These are phyloP conservation scores for Leccinum subgranulosum DNA, from an alignment of 768 basidiomycete genomes.

Conservation along the genomic window DNA sequence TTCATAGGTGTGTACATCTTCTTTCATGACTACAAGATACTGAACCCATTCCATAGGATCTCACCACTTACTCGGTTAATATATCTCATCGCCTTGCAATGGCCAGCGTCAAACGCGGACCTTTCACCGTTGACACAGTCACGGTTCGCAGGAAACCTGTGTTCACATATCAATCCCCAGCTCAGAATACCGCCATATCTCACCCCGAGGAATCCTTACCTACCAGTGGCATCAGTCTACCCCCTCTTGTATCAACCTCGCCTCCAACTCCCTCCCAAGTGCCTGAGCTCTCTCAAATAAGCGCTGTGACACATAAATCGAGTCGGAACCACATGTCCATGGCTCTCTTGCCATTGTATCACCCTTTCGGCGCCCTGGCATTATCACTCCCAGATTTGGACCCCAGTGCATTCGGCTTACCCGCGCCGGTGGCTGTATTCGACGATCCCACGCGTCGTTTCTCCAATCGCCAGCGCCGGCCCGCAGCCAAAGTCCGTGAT, in stretches of 20 bases:
- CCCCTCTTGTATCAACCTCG: constrained; percentile 7
- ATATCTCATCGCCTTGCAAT: constrained; percentile 16
- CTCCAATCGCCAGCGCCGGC: constrained; percentile 45
- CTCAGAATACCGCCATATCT: constrained; percentile 29
- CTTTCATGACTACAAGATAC: not conserved
- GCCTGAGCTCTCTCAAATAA: constrained; percentile 13
- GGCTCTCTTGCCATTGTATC: constrained; percentile 61
- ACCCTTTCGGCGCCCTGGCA: constrained; percentile 61
- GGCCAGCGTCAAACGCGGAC: constrained; percentile 21
- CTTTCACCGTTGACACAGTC: constrained; percentile 11
- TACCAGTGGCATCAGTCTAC: constrained; percentile 12
- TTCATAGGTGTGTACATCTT: constrained; percentile 19
- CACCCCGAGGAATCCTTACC: constrained; percentile 22
- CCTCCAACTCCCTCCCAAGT: constrained; percentile 13
- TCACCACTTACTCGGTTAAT: constrained; percentile 2
- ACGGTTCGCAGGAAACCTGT: constrained; percentile 54
- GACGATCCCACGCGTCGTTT: constrained; percentile 43
- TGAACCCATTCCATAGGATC: constrained; percentile 12
- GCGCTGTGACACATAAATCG: constrained; percentile 16
- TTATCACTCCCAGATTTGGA: constrained; percentile 65
- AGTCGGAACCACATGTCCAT: constrained; percentile 29
- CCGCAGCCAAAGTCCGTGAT: constrained; percentile 50
- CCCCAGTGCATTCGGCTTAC: constrained; percentile 54
- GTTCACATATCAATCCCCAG: constrained; percentile 57
- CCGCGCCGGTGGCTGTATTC: constrained; percentile 41